Base-by-base conservation (phyloP, 768 basidiomycete genomes). In the Pilatotrama ljubarskyi region DNA sequence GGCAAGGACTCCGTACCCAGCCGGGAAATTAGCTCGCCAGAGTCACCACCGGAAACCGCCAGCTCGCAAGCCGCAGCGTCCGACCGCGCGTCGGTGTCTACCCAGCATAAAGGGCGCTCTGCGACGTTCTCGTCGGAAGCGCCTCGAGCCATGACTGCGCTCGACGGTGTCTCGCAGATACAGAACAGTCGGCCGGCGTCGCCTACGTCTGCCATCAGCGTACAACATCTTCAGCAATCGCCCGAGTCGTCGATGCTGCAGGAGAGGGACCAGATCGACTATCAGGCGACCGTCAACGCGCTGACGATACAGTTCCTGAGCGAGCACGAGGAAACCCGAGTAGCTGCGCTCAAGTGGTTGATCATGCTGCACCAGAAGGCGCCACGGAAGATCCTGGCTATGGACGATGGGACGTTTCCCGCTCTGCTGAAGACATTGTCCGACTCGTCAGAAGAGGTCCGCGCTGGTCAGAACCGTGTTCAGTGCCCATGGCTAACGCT, bases 361-460 rank as follows among this genome's bases (percentile, higher is more conserved):
- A 87, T 97, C 57, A 99, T 99, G 97, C 76, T 99, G 51, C 97
- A 99, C 74, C 91, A 95, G 72, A 98, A 98, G 69, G 94, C 95
- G 13, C 97, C 97, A 0, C 92, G 89, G 75, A 96, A 96, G 95
- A 96, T 97, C 62, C 77, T 98, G 43, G 90, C 93, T 0, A 90
- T 96, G 85, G 93, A 98, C 67, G 96, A 98, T 66, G 95, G 93
- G 17, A 98, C 95, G 2, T 98, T 98, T 75, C 95, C 95, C 20
- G 93, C 94, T 0, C 75, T 99, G 59, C 79, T 99, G 47, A 98
- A 98, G 77, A 97, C 93, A 0, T 75, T 99, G 41, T 98, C 96
- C 2, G 97, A 99, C 70, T 90, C 89, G 5, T 97, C 96, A 4
- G 96, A 98, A 73, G 95, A 97, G 80, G 94, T 89, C 62, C 24